Base-by-base conservation (phyloP, 805 yeast genomes). In the Kluyveromyces dobzhanskii region DNA sequence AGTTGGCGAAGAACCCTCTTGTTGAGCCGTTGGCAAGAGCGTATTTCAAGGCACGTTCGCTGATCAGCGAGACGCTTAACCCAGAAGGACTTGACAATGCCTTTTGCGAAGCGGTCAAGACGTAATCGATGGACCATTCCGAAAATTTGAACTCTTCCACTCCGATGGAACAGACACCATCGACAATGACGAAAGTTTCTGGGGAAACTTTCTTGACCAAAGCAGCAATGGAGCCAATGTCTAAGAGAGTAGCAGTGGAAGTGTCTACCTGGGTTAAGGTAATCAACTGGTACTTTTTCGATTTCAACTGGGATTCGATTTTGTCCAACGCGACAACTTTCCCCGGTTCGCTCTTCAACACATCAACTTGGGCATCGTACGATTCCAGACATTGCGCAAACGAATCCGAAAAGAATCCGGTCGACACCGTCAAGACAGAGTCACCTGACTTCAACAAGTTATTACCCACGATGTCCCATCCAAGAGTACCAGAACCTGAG, bases 41-140 rank as follows among this genome's bases (percentile, higher is more conserved):
- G 52, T 73, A 75, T 6, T 63, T 61, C 26, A 87, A 64, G 10
- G 95, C 95, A 51, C 95, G 76, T 40, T 69, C 75, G 18, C 92
- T 79, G 14, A 86, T 78, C 58, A 75, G 73, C 26, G 83, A 77
- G 51, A 90, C 73, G 13, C 90, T 78, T 49, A 90, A 71, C 13
- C 98, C 98, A 6, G 96, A 79, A 38, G 97, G 97, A 21, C 82
- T 92, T 39, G 96, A 96, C 50, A 90, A 67, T 21, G 95, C 97
- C 69, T 90, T 90, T 62, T 88, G 97, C 16, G 97, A 86, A 2
- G 95, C 97, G 35, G 95, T 82, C 46, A 90, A 70, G 30, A 76
- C 94, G 50, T 71, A 85, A 65, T 90, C 98, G 39, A 90, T 62
- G 4, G 85, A 87, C 97, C 97, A 90, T 14, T 70, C 70, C 57